phyloP scores from a whole-genome alignment of 345 rosid species.

The Excoecaria agallocha region DNA sequence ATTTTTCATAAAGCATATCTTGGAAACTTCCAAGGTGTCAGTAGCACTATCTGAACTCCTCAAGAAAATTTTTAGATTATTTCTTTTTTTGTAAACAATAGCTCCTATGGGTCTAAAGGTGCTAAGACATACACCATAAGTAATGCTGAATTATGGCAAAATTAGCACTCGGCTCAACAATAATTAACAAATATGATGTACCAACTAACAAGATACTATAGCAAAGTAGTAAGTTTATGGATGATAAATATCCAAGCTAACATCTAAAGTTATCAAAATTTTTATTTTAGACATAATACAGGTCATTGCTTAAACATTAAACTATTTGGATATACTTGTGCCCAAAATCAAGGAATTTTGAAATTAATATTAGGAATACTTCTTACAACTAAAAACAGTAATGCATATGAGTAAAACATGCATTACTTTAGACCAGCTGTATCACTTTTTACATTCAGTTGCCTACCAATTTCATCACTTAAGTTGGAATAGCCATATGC shows the following conservation, averaged over 20 bases:
- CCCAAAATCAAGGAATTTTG: not conserved
- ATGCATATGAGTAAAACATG: not conserved
- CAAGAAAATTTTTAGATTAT: too few species aligned
- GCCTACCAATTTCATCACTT: slow-evolving; percentile 71
- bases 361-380: not conserved
- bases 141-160: too few species aligned
- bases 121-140: too few species aligned
- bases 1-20: too few species aligned
- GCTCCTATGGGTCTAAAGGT: too few species aligned
- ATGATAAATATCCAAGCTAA: not conserved
- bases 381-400: not conserved
- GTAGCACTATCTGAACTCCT: too few species aligned
- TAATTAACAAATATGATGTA: not conserved
- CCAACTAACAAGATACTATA: slow-evolving; percentile 1
- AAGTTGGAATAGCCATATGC: slow-evolving; percentile 66
- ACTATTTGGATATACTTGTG: too few species aligned
- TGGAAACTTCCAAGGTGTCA: too few species aligned
- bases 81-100: too few species aligned
- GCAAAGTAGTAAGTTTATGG: not conserved
- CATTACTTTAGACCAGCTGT: slow-evolving; percentile 71
- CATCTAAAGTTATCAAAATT: not conserved
- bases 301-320: not conserved
- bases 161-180: not conserved
- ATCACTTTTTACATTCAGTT: slow-evolving; percentile 71
- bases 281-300: slow-evolving; percentile 2